Percentiles rank a stretch among this genome's conserved stretches.
These are phyloP conservation scores for Avena sativa DNA, from an alignment of 176 grass and related monocot species.

Conservation along the genomic window DNA sequence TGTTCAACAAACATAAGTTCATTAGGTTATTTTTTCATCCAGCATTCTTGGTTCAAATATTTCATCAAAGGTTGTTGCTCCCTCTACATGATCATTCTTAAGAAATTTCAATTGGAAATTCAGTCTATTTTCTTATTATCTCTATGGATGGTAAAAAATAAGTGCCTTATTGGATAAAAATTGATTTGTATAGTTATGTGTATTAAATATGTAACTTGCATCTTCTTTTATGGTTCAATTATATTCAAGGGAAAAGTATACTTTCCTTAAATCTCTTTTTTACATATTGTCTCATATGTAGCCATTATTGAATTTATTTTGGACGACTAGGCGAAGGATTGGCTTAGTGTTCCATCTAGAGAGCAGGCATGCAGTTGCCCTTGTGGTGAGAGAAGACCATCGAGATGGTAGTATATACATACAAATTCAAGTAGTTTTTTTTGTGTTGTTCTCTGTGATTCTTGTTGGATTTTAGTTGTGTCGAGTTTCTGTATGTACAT, in stretches of 20 bases:
- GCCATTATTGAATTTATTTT: slow-evolving; percentile 85
- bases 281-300: slow-evolving; percentile 82
- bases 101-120: not conserved
- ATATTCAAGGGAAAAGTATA: slow-evolving; percentile 8
- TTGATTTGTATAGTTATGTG: slow-evolving; percentile 11
- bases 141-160: not conserved
- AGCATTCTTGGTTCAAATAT: not conserved
- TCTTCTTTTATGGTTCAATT: not conserved
- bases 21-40: not conserved
- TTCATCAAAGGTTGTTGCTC: slow-evolving; percentile 18
- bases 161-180: not conserved
- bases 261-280: slow-evolving; percentile 17
- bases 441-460: too few relatives aligned
- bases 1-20: not conserved
- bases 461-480: too few relatives aligned
- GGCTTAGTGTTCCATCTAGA: slow-evolving; percentile 88
- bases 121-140: not conserved
- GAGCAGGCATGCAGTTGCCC: slow-evolving; percentile 52
- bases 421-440: too few relatives aligned
- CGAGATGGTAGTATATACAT: too few relatives aligned
- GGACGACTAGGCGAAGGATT: slow-evolving; percentile 81
- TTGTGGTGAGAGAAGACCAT: slow-evolving; percentile 48
- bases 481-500: too few relatives aligned
- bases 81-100: not conserved
- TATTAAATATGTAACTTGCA: not conserved